These are phyloP conservation scores for Pythium apleroticum DNA, from an alignment of 352 stramenopile genomes.

Conservation along the genomic window DNA sequence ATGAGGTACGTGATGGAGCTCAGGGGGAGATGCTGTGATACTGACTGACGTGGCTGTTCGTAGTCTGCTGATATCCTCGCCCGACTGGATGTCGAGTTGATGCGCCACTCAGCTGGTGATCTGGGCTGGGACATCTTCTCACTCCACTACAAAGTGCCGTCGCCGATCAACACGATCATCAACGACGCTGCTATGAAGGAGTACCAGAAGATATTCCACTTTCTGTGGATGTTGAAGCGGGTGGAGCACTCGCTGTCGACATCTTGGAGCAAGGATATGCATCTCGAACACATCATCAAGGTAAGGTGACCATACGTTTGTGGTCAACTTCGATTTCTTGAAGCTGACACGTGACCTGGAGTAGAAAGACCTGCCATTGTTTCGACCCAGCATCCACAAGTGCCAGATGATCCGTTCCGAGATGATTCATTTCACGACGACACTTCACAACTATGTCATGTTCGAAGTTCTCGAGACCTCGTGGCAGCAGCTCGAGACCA, in stretches of 20 bases:
- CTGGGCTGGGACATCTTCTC: conserved; percentile 95
- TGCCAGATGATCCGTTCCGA: conserved; percentile 95
- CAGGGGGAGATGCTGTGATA: neutral
- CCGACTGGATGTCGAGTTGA: conserved; percentile 90
- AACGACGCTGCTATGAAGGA: conserved; percentile 81
- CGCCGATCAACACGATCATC: conserved; percentile 89
- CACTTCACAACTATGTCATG: conserved; percentile 98
- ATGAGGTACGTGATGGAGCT: conserved; percentile 59
- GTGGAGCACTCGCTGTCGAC: conserved; percentile 92
- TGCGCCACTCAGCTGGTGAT: conserved; percentile 84
- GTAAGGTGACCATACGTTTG: conserved; percentile 28
- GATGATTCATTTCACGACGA: conserved; percentile 98
- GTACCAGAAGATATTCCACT: conserved; percentile 90
- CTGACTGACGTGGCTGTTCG: neutral
- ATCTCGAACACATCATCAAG: conserved; percentile 92
- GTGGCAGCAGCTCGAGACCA: conserved; percentile 92
- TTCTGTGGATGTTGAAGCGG: conserved; percentile 90
- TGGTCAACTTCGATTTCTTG: neutral
- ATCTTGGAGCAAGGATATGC: conserved; percentile 97
- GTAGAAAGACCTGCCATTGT: conserved; percentile 28
- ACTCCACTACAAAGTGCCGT: conserved; percentile 87
- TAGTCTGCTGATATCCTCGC: conserved; percentile 90
- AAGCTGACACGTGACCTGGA: neutral
- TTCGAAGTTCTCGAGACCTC: conserved; percentile 96
- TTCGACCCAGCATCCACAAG: conserved; percentile 81